phyloP scores from a whole-genome alignment of 1,139 yeast species.

The Yamadazyma jaroonii region DNA sequence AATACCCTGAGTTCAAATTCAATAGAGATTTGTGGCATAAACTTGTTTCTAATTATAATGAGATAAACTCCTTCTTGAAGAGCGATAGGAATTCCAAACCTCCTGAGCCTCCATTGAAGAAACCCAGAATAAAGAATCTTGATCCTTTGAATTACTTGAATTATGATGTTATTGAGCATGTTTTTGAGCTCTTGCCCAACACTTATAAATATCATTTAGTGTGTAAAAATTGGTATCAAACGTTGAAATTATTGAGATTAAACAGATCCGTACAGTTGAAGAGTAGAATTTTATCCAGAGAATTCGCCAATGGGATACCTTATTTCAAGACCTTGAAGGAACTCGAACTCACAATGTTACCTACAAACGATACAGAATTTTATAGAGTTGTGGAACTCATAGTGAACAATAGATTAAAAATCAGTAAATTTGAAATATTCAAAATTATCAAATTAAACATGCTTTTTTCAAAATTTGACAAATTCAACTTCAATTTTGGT shows the following conservation, averaged over 20 bases:
- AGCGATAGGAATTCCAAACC: background rate
- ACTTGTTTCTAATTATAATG: conserved; percentile 23
- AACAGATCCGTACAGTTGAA: conserved; percentile 25
- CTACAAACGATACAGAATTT: conserved; percentile 24
- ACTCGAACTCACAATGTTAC: conserved; percentile 22
- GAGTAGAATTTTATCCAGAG: conserved; percentile 23
- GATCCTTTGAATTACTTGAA: conserved; percentile 34
- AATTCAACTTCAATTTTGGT: conserved; percentile 26
- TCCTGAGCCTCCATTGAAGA: background rate
- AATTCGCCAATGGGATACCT: conserved; percentile 28
- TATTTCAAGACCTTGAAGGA: conserved; percentile 20
- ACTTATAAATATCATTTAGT: conserved; percentile 31
- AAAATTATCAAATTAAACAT: conserved; percentile 22
- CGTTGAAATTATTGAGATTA: conserved; percentile 24
- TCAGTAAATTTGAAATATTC: conserved; percentile 12
- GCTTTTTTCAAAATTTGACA: conserved; percentile 23
- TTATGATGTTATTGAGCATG: conserved; percentile 25
- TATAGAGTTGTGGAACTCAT: conserved; percentile 24
- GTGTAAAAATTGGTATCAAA: conserved; percentile 30
- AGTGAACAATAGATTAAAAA: conserved; percentile 19
- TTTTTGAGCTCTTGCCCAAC: conserved; percentile 23
- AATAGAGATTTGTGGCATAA: conserved; percentile 26
- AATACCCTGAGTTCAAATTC: conserved; percentile 19
- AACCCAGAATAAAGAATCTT: conserved; percentile 3
- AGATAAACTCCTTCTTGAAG: conserved; percentile 21